Evolutionary conservation across 164 flowering plant species (phyloP).

Genomic region (Stephania cephalantha): DNA sequence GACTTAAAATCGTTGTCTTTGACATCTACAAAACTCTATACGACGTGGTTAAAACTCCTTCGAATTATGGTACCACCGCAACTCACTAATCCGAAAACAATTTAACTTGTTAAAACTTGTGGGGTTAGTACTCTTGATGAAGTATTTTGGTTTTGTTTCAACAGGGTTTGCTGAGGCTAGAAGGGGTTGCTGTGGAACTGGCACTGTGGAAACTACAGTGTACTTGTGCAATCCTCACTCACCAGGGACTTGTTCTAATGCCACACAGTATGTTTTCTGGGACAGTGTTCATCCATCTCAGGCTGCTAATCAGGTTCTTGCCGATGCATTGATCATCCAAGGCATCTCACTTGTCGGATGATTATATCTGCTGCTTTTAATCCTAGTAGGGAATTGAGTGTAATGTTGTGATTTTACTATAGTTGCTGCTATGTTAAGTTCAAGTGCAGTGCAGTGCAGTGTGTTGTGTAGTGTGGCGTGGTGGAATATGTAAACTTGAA

Average conservation of each 20-base stretch:
- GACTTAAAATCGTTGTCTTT: conserved; percentile 60
- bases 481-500: background rate
- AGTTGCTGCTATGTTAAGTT: too few relatives aligned
- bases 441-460: too few relatives aligned
- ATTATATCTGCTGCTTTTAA: background rate
- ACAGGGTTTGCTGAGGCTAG: conserved; percentile 71
- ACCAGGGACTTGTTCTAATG: conserved; percentile 75
- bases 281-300: conserved; percentile 95
- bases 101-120: too few relatives aligned
- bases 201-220: conserved; percentile 62
- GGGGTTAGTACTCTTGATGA: background rate
- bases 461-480: background rate
- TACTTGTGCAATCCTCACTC: conserved; percentile 74
- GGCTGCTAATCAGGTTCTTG: conserved; percentile 79
- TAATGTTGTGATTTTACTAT: too few relatives aligned
- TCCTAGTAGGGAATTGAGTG: too few relatives aligned
- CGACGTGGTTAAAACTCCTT: conserved; percentile 49
- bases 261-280: conserved; percentile 81
- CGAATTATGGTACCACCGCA: conserved; percentile 43
- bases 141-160: background rate
- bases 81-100: too few relatives aligned
- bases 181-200: conserved; percentile 90
- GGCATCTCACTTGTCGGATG: conserved; percentile 56
- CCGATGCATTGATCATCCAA: conserved; percentile 54
- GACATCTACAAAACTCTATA: conserved; percentile 71